Evolutionary conservation across 495 filamentous ascomycete species (phyloP), one percentile per base, ranked within the genome.

Genomic region (Beverwykella pulmonaria): DNA sequence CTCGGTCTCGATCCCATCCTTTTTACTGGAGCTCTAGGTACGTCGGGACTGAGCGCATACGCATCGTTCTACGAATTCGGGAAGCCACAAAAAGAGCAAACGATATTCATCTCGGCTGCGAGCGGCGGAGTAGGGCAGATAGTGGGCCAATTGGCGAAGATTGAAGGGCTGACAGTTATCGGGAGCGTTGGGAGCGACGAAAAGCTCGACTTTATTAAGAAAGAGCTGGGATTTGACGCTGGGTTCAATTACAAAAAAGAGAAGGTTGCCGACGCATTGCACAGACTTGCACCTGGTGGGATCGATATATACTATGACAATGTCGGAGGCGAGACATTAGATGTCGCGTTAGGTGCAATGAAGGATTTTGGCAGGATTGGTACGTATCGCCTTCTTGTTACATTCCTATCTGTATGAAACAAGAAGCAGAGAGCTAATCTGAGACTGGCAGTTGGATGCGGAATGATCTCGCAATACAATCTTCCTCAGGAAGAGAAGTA

Each of bases 251-350:
- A 83, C 73, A 90, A 90, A 82, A 88, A 78, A 25, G 87, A 88
- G 77, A 82, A 83, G 65, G 79, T 86, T 17, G 67, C 68, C 1
- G 86, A 89, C 39, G 92, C 91, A 1, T 78, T 96, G 55, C 76
- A 79, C 69, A 82, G 90, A 67, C 78, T 94, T 48, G 89, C 88
- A 8, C 92, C 91, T 0, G 73, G 92, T 30, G 92, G 92, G 12
- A 81, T 97, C 39, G 91, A 96, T 72, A 93, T 97, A 73, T 95
- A 96, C 78, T 97, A 86, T 68, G 92, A 96, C 74, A 96, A 95
- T 65, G 92, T 97, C 20, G 92, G 92, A 2, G 92, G 91, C 8
- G 90, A 92, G 79, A 87, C 90, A 67, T 79, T 96, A 44, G 88
- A 92, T 66, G 91, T 90, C 29, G 73, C 75, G 85, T 68, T 97